Percentiles rank a stretch among this genome's conserved stretches.
Evolutionary conservation across 352 stramenopile species (phyloP).

Genomic region (Phytophthora nicotianae): DNA sequence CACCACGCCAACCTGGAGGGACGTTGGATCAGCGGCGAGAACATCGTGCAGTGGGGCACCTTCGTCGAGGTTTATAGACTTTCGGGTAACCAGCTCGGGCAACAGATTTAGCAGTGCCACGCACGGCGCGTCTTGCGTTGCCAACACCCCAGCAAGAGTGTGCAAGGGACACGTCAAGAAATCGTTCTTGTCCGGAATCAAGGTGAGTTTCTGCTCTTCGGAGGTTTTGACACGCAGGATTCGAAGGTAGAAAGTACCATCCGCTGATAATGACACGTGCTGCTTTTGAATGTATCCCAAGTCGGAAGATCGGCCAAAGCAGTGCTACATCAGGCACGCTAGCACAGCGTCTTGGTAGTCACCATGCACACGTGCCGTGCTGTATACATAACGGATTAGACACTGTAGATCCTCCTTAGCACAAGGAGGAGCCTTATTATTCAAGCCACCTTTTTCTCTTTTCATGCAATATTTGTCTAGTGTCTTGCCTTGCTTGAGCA

Average conservation of each 20-base stretch:
- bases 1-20: too few species aligned
- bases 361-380: background rate
- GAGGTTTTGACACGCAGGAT: constrained; percentile 38
- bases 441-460: constrained; percentile 30
- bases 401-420: constrained; percentile 12
- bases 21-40: too few species aligned
- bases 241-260: constrained; percentile 29
- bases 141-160: constrained; percentile 17
- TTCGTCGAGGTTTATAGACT: background rate
- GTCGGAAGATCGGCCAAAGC: constrained; percentile 39
- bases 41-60: too few species aligned
- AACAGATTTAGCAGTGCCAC: constrained; percentile 16
- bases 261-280: constrained; percentile 25
- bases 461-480: constrained; percentile 14
- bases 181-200: constrained; percentile 25
- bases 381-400: constrained; percentile 7
- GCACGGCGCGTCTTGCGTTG: constrained; percentile 16
- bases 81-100: background rate
- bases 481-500: too few species aligned
- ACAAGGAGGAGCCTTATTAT: too few species aligned
- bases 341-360: constrained; percentile 40
- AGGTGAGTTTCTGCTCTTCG: constrained; percentile 31
- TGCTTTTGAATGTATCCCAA: constrained; percentile 24
- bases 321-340: constrained; percentile 35
- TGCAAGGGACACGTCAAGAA: constrained; percentile 30